phyloP scores from a whole-genome alignment of 208 protist species.

The Crithidia thermophila region DNA sequence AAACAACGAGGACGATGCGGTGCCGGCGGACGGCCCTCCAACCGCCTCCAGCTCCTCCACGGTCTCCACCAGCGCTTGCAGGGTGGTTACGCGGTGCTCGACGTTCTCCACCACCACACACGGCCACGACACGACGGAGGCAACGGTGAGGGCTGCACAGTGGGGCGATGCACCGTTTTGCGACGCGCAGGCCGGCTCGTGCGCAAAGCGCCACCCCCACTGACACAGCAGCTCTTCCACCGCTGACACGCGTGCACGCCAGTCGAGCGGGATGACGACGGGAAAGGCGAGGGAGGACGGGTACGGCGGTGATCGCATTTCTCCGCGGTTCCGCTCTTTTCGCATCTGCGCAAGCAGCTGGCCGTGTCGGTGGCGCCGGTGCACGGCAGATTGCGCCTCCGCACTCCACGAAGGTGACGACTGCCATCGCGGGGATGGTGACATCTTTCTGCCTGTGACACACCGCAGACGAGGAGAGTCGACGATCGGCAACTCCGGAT shows the following conservation, averaged over 20 bases:
- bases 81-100: slow-evolving; percentile 28
- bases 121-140: slow-evolving; percentile 59
- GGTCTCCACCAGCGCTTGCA: slow-evolving; percentile 46
- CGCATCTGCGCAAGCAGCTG: no score
- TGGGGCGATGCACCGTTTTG: no score
- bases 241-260: slow-evolving; percentile 37
- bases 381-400: no score
- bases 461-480: background rate
- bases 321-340: background rate
- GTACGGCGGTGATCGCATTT: background rate
- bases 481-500: slow-evolving; percentile 11
- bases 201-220: slow-evolving; percentile 77
- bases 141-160: background rate
- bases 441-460: background rate
- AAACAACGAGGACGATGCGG: background rate
- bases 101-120: slow-evolving; percentile 52
- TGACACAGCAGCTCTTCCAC: slow-evolving; percentile 42
- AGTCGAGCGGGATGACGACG: slow-evolving; percentile 40
- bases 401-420: no score
- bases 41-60: slow-evolving; percentile 59
- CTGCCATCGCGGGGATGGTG: no score
- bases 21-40: slow-evolving; percentile 4
- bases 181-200: background rate
- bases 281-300: slow-evolving; percentile 8
- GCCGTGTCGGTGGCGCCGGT: no score